Evolutionary conservation across 345 rosid species (phyloP).

Genomic region (Dipteronia sinensis): DNA sequence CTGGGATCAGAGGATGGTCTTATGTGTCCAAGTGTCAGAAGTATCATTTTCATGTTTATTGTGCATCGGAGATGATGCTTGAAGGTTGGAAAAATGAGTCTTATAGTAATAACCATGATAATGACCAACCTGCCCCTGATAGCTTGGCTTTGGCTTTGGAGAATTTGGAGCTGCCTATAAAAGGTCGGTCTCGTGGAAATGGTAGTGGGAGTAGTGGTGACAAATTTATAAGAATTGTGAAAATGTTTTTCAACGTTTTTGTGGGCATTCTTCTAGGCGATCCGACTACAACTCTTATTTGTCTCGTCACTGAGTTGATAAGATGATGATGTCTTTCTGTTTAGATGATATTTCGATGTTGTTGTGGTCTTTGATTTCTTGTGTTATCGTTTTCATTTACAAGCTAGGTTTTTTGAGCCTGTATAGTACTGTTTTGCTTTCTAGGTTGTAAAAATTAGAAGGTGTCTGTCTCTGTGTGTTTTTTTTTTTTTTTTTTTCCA

Average conservation of each 20-base stretch:
- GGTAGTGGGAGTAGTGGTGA: background rate
- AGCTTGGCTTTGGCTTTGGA: conserved; percentile 12
- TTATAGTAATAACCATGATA: no score
- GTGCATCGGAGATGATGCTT: conserved; percentile 1
- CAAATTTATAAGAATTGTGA: conserved; percentile 8
- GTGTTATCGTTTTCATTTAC: no score
- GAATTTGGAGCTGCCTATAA: conserved; percentile 6
- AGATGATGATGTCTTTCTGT: background rate
- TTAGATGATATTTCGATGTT: background rate
- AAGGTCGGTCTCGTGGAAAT: background rate
- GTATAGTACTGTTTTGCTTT: no score
- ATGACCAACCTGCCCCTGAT: no score
- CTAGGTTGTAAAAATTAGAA: no score
- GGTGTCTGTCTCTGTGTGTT: no score
- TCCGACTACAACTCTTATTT: conserved; percentile 1
- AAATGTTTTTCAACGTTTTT: background rate
- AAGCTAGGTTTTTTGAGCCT: no score
- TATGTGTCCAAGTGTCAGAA: conserved; percentile 14
- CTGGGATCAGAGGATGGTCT: conserved; percentile 13
- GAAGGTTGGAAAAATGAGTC: background rate
- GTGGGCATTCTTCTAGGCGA: conserved; percentile 7
- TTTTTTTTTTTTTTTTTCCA: no score
- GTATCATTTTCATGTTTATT: conserved; percentile 18
- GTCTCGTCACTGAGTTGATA: background rate
- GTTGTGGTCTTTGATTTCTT: no score